phyloP scores from a whole-genome alignment of 1,284 basidiomycete species.

The Mycena sp. region DNA sequence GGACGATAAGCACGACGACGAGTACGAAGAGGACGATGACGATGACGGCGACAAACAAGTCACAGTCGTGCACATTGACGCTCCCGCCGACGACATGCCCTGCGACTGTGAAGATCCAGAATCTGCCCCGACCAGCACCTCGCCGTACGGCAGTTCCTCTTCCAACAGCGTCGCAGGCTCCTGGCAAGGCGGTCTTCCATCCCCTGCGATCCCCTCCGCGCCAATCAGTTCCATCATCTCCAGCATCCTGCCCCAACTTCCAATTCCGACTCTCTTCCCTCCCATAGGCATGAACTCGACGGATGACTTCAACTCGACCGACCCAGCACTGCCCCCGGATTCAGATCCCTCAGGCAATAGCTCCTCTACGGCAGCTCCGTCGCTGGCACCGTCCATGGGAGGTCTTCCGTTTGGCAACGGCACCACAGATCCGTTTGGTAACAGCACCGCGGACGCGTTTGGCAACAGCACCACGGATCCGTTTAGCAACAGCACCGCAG shows the following conservation, averaged over 20 bases:
- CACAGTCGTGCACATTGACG: slow-evolving; percentile 1
- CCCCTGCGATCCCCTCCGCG: not conserved
- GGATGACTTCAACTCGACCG: not conserved
- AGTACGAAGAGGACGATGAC: not conserved
- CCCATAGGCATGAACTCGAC: not conserved
- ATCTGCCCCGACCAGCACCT: not conserved
- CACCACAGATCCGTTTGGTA: no score
- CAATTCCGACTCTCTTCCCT: not conserved
- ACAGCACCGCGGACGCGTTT: no score
- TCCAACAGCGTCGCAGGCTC: not conserved
- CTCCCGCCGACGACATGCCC: not conserved
- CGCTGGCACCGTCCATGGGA: no score
- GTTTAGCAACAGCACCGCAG: no score
- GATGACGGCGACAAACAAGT: not conserved
- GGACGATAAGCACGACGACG: not conserved
- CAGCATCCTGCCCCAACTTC: not conserved
- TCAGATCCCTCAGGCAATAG: no score
- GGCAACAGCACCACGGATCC: no score
- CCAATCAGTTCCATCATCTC: not conserved
- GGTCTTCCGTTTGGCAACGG: no score
- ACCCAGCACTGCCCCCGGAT: no score
- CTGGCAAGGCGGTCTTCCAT: not conserved
- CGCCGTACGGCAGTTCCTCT: not conserved
- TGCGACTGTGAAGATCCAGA: not conserved
- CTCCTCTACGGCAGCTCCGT: no score